Conservation (phyloP, 345 rosid genomes). For the Sonneratia caseolaris region DNA sequence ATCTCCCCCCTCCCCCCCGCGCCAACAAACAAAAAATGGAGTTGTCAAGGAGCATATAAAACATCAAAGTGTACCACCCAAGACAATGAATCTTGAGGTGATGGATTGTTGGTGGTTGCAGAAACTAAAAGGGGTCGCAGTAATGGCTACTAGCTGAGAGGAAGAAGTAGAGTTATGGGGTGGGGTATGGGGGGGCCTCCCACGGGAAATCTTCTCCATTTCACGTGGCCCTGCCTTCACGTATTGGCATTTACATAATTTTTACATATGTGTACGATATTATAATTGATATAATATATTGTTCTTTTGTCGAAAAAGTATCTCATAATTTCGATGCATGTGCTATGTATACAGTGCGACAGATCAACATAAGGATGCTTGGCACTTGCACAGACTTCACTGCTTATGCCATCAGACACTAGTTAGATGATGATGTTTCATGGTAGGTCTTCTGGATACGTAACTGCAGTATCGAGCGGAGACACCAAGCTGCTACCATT, state of each 20-base stretch:
- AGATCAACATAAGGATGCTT: too few species aligned
- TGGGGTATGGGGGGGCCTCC: not conserved
- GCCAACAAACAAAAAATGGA: not conserved
- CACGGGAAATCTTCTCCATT: constrained; percentile 5
- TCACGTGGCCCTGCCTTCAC: constrained; percentile 28
- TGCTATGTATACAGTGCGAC: too few species aligned
- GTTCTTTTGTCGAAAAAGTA: not conserved
- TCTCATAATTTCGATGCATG: too few species aligned
- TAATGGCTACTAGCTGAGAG: not conserved
- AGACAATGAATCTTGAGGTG: constrained; percentile 9
- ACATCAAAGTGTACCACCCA: constrained; percentile 7
- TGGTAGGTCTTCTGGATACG: too few species aligned
- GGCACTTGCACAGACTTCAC: too few species aligned
- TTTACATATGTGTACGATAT: not conserved
- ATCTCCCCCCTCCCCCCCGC: too few species aligned
- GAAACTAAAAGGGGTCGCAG: constrained; percentile 11
- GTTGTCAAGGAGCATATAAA: constrained; percentile 3
- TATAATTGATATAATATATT: not conserved
- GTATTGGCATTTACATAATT: not conserved
- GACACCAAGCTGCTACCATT: too few species aligned
- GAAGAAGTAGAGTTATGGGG: not conserved
- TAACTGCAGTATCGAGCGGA: too few species aligned
- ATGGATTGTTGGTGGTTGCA: constrained; percentile 23
- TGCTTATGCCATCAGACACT: too few species aligned
- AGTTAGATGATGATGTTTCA: too few species aligned